Evolutionary conservation across 768 basidiomycete species (phyloP), one percentile per base, ranked within the genome.

Genomic region (Psilocybe azurescens): DNA sequence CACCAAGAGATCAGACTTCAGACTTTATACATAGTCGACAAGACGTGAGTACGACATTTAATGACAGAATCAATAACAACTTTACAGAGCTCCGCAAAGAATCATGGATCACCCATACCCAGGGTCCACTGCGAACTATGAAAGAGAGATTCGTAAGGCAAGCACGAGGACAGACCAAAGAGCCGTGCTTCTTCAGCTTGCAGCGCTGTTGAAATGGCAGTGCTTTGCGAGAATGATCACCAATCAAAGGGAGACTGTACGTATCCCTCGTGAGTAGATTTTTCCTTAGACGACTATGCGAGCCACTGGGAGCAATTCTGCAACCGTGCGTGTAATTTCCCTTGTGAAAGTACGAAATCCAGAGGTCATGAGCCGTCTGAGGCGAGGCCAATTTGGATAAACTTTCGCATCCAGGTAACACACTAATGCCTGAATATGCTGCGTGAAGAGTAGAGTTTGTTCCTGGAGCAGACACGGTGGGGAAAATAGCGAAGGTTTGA

Each of bases 21-120:
- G 6, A 10, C 39, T 63, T 63, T 63, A 63, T 63, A 63, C n/a
- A 3, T 41, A 20, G 32, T 49, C n/a, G 30, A 29, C 28, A 36
- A 18, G 44, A 52, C 44, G 57, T 47, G 57, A 56, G 46, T 46
- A 32, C 28, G n/a, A 44, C 41, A 13, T 44, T 8, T n/a, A 13
- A 44, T 14, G 14, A n/a, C 41, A 44, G 41, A 44, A 16, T 5
- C 8, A 44, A 16, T n/a, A 36, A 36, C 11, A 7, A 44, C 4
- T 14, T 11, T 44, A 44, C 14, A 14, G 41, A 44, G n/a, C 14
- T 16, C 14, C n/a, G 50, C 24, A 51, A n/a, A 24, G 24, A 5
- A 20, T 20, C 6, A 10, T 53, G 5, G 28, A 53, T 29, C 11
- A 53, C 14, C 18, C 52, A 53, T 53, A 9, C 52, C n/a, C 52